These are phyloP conservation scores for Iris pallida DNA, from an alignment of 116 monocot species.

Conservation along the genomic window DNA sequence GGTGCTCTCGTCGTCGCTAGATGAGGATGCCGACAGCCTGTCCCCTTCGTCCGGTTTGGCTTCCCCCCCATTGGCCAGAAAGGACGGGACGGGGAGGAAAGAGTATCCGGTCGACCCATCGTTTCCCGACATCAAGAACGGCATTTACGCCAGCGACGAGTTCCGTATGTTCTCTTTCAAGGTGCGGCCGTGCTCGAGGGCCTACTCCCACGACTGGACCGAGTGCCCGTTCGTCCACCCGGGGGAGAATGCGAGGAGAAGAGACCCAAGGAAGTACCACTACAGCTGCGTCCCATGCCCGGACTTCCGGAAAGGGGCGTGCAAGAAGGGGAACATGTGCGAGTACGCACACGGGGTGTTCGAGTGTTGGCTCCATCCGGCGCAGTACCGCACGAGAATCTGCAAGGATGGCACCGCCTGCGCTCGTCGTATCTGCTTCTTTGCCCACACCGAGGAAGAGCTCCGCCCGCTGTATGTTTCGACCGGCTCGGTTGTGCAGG, in stretches of 20 bases:
- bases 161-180: conserved; percentile 48
- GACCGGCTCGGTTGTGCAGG: conserved; percentile 11
- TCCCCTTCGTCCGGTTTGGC: conserved; percentile 9
- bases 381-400: conserved; percentile 38
- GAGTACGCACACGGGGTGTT: conserved; percentile 47
- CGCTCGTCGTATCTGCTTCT: conserved; percentile 36
- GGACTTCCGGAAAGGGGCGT: conserved; percentile 33
- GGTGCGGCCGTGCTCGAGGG: conserved; percentile 34
- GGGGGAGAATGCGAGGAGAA: conserved; percentile 34
- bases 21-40: conserved; percentile 19
- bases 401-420: conserved; percentile 33
- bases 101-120: conserved; percentile 31
- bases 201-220: conserved; percentile 48
- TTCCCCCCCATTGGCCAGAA: not conserved
- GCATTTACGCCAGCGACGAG: conserved; percentile 34
- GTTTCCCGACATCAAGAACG: conserved; percentile 41
- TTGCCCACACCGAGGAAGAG: conserved; percentile 34
- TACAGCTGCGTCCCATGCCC: conserved; percentile 42
- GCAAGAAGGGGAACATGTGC: conserved; percentile 27
- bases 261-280: conserved; percentile 34
- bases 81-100: conserved; percentile 13
- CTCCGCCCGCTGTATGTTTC: conserved; percentile 28
- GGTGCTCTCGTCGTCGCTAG: conserved; percentile 25
- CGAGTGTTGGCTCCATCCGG: conserved; percentile 48
- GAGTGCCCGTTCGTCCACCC: conserved; percentile 50